Conservation (phyloP, 257 asterid genomes). For the Solanum lignicaule region DNA sequence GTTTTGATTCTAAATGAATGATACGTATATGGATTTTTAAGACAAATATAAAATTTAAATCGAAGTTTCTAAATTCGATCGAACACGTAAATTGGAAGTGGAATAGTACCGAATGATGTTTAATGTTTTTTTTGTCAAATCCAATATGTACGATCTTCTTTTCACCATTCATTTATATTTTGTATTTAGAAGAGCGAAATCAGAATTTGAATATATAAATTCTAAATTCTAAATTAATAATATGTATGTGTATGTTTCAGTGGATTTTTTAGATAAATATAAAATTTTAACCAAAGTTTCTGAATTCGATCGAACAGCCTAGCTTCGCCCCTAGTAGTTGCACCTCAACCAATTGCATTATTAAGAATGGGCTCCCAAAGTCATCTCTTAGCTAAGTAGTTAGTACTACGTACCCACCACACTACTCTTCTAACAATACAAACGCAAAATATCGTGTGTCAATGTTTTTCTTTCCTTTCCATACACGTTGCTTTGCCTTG, state of each 20-base stretch:
- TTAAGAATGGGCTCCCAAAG: not conserved
- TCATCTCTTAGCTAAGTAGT: not conserved
- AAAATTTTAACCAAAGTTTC: not conserved
- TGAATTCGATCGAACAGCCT: not conserved
- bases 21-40: no score
- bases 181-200: no score
- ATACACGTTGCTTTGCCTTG: slow-evolving; percentile 17
- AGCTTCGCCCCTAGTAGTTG: not conserved
- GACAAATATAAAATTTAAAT: no score
- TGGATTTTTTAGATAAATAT: not conserved
- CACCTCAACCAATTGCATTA: not conserved
- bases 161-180: no score
- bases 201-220: no score
- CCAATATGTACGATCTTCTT: no score
- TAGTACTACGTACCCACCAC: not conserved
- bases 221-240: not conserved
- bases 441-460: not conserved
- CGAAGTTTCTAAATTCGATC: no score
- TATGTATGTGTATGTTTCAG: not conserved
- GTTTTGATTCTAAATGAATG: not conserved
- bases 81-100: not conserved
- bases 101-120: not conserved
- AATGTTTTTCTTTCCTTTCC: slow-evolving; percentile 10
- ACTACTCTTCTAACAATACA: not conserved
- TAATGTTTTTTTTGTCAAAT: no score